Conservation (phyloP, 192 early-diverging fungal genomes). For the Phlyctochytrium planicorne region DNA sequence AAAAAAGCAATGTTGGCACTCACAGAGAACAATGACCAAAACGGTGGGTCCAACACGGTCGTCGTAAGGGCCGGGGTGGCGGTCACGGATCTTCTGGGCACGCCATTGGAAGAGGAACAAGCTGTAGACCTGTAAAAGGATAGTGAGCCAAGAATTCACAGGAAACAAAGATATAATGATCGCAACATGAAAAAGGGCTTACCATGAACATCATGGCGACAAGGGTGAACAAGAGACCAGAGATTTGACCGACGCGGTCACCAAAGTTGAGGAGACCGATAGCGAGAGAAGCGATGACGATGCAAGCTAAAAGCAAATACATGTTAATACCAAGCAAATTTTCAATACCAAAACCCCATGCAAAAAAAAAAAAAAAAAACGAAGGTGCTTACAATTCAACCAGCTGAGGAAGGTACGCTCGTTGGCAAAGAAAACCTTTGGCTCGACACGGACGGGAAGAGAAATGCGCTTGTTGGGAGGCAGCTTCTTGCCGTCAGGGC, state of each 20-base stretch:
- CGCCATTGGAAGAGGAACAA: slow-evolving; percentile 71
- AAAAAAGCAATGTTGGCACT: not conserved
- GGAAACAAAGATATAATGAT: too few relatives aligned
- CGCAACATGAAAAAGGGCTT: not conserved
- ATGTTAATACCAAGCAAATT: not conserved
- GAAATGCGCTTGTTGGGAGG: slow-evolving; percentile 37
- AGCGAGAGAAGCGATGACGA: slow-evolving; percentile 66
- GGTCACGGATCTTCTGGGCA: slow-evolving; percentile 60
- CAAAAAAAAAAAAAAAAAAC: slow-evolving; percentile 15
- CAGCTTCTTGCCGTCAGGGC: slow-evolving; percentile 1
- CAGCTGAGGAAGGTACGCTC: slow-evolving; percentile 83
- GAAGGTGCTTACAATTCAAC: slow-evolving; percentile 64
- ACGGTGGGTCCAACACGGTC: slow-evolving; percentile 70
- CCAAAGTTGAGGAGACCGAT: slow-evolving; percentile 77
- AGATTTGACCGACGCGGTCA: slow-evolving; percentile 62
- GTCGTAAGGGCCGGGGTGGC: slow-evolving; percentile 60
- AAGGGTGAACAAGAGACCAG: slow-evolving; percentile 69
- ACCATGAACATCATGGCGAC: slow-evolving; percentile 67
- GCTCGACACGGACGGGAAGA: slow-evolving; percentile 68
- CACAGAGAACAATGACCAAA: slow-evolving; percentile 61
- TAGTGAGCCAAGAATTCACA: slow-evolving; percentile 10
- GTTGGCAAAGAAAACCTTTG: slow-evolving; percentile 86
- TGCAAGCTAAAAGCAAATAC: slow-evolving; percentile 39
- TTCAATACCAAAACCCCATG: not conserved
- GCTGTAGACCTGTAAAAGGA: slow-evolving; percentile 64